Evolutionary conservation across 306 rosid genomes (phyloP), one percentile per base, ranked within the genome.

Genomic region (Quercus robur): DNA sequence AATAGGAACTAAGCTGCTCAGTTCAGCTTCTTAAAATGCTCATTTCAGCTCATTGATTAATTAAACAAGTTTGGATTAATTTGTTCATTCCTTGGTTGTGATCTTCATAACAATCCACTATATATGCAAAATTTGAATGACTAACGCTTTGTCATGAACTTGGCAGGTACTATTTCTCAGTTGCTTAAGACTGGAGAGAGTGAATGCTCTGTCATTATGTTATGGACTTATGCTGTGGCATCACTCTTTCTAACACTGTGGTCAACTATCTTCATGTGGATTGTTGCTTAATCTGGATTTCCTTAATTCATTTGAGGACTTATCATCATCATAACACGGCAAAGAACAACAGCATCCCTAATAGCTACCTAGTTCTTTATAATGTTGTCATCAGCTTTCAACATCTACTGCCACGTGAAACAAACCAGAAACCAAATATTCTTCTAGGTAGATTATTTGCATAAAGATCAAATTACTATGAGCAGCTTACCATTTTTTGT

Each of bases 171-270:
- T 3, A 71, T 71, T 44, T 20, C 75, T 15, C 75, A 71, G 15
- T 49, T 71, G 31, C 35, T 41, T 23, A 18, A 26, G 6, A 17
- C 75, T 21, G 75, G 75, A 5, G 58, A 71, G 75, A 71, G 75
- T 23, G 75, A 71, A 49, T 46, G 75, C 13, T 71, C 75, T 20
- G 75, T 71, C 2, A 71, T 71, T 26, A 21, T 71, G 75, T 21
- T 71, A 21, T 71, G 75, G 75, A 71, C 75, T 5, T 41, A 71
- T 49, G 58, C 75, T 71, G n/a, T 46, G 75, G 58, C 75, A 44
- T 21, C 72, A 33, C n/a, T 68, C 8, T 35, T 49, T 68, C 72
- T 68, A 13, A 68, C 72, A 0, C 6, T 68, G 12, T 68, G 72
- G 72, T 68, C 72, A n/a, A 33, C 72, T 13, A 18, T 68, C 52